phyloP scores from a whole-genome alignment of 2,329 filamentous ascomycete genomes.

The Grosmannia clavigera region DNA sequence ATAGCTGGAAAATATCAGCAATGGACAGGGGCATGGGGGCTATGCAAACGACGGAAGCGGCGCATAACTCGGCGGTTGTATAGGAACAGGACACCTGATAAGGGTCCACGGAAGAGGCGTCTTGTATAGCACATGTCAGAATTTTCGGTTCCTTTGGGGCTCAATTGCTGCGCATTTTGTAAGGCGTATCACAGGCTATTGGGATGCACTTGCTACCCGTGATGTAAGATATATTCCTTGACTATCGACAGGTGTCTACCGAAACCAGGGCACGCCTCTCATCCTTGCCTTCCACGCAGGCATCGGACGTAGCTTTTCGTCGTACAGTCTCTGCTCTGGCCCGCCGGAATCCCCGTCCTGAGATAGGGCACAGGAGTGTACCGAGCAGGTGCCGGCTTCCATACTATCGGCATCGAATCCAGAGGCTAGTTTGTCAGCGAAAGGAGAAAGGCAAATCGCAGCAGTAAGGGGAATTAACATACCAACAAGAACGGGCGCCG shows the following conservation, averaged over 20 bases:
- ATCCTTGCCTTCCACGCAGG: background rate
- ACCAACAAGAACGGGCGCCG: conserved; percentile 63
- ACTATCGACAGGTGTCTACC: background rate
- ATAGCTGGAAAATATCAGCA: background rate
- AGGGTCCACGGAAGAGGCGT: background rate
- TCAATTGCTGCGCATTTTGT: background rate
- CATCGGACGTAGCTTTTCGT: conserved; percentile 41
- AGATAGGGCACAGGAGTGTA: conserved; percentile 67
- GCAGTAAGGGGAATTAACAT: conserved; percentile 17
- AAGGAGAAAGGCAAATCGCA: background rate
- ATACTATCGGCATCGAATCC: conserved; percentile 71
- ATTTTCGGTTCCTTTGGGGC: background rate
- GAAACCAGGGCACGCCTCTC: background rate
- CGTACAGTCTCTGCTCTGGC: conserved; percentile 46
- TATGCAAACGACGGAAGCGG: background rate
- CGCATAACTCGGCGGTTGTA: background rate
- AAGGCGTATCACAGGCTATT: background rate
- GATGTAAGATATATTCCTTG: background rate
- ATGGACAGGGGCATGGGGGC: background rate
- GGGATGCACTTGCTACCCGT: background rate
- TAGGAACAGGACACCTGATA: background rate
- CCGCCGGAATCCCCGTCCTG: conserved; percentile 50
- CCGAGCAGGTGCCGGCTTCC: conserved; percentile 53
- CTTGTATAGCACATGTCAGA: background rate
- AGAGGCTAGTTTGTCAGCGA: conserved; percentile 44